A percentile compares a stretch with the other conserved stretches of the same genome.
phyloP scores from a whole-genome alignment of 805 yeast species.

The Teunomyces funiuensis region DNA sequence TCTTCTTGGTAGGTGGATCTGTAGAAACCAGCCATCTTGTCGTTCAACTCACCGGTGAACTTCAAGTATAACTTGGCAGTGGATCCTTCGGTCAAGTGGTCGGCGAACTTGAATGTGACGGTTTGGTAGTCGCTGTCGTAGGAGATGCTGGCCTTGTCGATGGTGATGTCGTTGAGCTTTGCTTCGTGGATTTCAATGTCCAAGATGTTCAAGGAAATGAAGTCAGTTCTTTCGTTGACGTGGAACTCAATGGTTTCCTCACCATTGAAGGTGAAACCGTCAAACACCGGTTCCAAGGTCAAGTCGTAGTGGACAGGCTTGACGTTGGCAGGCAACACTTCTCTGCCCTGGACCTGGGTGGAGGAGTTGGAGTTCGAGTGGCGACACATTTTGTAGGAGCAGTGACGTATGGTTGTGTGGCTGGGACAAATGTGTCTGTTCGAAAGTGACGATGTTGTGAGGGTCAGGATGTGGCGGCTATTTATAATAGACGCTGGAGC shows the following conservation, averaged over 20 bases:
- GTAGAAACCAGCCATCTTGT: conserved; percentile 83
- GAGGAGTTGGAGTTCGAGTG: conserved; percentile 4
- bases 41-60: conserved; percentile 65
- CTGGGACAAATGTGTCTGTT: background rate
- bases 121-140: conserved; percentile 40
- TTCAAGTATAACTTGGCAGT: conserved; percentile 47
- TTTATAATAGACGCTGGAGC: conserved; percentile 1
- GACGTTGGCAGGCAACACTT: conserved; percentile 44
- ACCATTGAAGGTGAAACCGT: conserved; percentile 60
- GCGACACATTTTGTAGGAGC: conserved; percentile 7
- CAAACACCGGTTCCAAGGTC: conserved; percentile 45
- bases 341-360: conserved; percentile 24
- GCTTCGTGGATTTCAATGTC: conserved; percentile 65
- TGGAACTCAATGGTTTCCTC: conserved; percentile 52
- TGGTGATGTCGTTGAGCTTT: conserved; percentile 28
- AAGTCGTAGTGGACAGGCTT: conserved; percentile 42
- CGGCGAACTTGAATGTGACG: conserved; percentile 40
- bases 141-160: conserved; percentile 17
- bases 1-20: conserved; percentile 63
- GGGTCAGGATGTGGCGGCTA: background rate
- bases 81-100: conserved; percentile 34
- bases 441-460: background rate
- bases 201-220: conserved; percentile 56
- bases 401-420: background rate
- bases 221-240: conserved; percentile 47